phyloP scores from a whole-genome alignment of 2,329 filamentous ascomycete species.

The Helicocarpus griseus region DNA sequence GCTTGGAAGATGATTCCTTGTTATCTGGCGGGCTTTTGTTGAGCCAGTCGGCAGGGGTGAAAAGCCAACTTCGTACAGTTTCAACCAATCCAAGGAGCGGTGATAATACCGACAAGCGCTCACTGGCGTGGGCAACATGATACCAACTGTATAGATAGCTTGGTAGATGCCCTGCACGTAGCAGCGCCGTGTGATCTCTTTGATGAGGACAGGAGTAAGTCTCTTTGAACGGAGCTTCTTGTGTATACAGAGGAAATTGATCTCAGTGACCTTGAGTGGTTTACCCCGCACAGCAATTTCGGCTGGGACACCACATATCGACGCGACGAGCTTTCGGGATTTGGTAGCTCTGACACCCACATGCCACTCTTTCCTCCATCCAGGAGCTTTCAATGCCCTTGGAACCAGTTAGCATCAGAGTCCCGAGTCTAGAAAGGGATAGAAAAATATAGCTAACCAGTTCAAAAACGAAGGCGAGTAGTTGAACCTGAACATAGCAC shows the following conservation, averaged over 20 bases:
- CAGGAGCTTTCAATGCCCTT: slow-evolving; percentile 88
- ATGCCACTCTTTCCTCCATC: slow-evolving; percentile 91
- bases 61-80: slow-evolving; percentile 90
- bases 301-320: slow-evolving; percentile 89
- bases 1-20: slow-evolving; percentile 74
- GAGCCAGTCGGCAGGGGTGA: slow-evolving; percentile 75
- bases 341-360: slow-evolving; percentile 79
- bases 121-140: slow-evolving; percentile 82
- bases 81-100: slow-evolving; percentile 87
- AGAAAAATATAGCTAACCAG: slow-evolving; percentile 51
- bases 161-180: slow-evolving; percentile 83
- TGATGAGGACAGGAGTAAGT: slow-evolving; percentile 87
- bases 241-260: slow-evolving; percentile 97
- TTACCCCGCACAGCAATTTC: slow-evolving; percentile 70
- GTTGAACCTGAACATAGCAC: slow-evolving; percentile 95
- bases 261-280: slow-evolving; percentile 69
- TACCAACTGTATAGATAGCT: slow-evolving; percentile 89
- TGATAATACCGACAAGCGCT: slow-evolving; percentile 95
- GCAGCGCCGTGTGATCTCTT: slow-evolving; percentile 89
- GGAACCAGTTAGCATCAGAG: not conserved
- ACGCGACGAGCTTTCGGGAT: slow-evolving; percentile 82
- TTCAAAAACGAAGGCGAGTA: slow-evolving; percentile 83
- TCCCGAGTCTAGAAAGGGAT: not conserved
- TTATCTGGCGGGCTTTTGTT: slow-evolving; percentile 75
- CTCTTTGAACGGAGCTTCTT: slow-evolving; percentile 94